Conservation (phyloP, 2,329 filamentous ascomycete species). For the Trichoderma hamatum region DNA sequence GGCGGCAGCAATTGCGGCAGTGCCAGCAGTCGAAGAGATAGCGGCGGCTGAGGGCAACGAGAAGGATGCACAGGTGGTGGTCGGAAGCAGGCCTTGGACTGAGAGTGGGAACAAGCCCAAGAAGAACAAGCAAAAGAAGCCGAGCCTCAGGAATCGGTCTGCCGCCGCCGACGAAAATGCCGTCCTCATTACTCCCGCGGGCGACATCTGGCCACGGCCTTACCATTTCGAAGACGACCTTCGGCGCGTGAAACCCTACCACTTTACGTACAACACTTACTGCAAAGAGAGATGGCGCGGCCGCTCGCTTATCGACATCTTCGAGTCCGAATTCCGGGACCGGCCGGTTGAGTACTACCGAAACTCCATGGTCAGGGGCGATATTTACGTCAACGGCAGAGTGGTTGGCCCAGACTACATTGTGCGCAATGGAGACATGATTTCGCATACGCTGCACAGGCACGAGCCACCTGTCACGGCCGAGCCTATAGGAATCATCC, state of each 20-base stretch:
- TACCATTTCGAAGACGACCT: constrained; percentile 85
- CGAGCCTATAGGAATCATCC: constrained; percentile 76
- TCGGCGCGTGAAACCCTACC: constrained; percentile 81
- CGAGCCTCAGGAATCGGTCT: constrained; percentile 15
- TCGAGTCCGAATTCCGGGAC: constrained; percentile 89
- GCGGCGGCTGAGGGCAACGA: neutral
- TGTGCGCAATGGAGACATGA: constrained; percentile 84
- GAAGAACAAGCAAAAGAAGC: constrained; percentile 17
- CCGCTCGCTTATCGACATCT: constrained; percentile 80
- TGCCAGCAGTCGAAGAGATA: neutral
- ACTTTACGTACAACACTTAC: constrained; percentile 92
- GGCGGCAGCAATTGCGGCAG: too few species aligned
- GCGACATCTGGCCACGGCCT: constrained; percentile 58
- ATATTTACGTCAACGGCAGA: constrained; percentile 79
- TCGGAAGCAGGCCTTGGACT: neutral
- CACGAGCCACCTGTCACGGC: constrained; percentile 93
- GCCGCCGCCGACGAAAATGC: constrained; percentile 31
- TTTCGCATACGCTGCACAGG: constrained; percentile 91
- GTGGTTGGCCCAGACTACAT: constrained; percentile 67
- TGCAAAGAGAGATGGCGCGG: constrained; percentile 94
- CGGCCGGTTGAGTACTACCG: constrained; percentile 84
- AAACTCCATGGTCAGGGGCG: constrained; percentile 77
- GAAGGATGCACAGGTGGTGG: neutral
- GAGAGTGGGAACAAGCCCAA: constrained; percentile 8
- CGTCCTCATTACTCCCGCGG: constrained; percentile 40